phyloP scores from a whole-genome alignment of 495 filamentous ascomycete species.

The Hypoxylon subgilvum region DNA sequence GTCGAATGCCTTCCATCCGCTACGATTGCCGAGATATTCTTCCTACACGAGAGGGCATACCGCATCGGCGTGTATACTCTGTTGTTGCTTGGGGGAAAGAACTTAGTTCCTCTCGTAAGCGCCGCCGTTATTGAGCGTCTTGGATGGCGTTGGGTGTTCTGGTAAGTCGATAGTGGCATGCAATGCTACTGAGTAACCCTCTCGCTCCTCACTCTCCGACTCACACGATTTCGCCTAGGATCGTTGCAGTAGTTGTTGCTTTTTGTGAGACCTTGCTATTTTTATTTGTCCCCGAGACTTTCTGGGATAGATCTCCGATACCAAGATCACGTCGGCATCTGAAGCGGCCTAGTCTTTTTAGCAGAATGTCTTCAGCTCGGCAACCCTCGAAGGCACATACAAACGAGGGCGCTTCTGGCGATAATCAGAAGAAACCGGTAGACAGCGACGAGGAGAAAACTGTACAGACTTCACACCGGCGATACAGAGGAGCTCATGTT shows the following conservation, averaged over 20 bases:
- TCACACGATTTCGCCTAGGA: constrained; percentile 56
- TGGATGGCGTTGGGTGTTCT: constrained; percentile 93
- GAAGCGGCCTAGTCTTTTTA: constrained; percentile 48
- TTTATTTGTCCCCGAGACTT: constrained; percentile 93
- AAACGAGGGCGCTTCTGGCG: background rate
- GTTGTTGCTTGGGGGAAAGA: constrained; percentile 88
- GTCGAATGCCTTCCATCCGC: constrained; percentile 96
- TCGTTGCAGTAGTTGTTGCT: constrained; percentile 84
- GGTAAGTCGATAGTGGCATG: constrained; percentile 56
- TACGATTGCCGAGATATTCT: constrained; percentile 96
- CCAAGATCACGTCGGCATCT: constrained; percentile 53
- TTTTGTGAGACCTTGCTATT: constrained; percentile 77
- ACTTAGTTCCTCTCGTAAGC: constrained; percentile 84
- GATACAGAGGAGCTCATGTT: constrained; percentile 51
- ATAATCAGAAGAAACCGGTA: constrained; percentile 7
- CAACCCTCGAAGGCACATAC: constrained; percentile 20
- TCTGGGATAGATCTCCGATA: constrained; percentile 87
- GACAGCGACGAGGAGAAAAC: constrained; percentile 5
- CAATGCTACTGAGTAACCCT: background rate
- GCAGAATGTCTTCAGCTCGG: constrained; percentile 47
- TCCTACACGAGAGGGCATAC: constrained; percentile 92
- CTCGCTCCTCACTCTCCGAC: background rate
- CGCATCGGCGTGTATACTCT: constrained; percentile 96
- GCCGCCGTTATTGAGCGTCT: constrained; percentile 80
- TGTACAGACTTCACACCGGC: constrained; percentile 22